phyloP scores from a whole-genome alignment of 2,329 filamentous ascomycete species.

The Aaosphaeria arxii region DNA sequence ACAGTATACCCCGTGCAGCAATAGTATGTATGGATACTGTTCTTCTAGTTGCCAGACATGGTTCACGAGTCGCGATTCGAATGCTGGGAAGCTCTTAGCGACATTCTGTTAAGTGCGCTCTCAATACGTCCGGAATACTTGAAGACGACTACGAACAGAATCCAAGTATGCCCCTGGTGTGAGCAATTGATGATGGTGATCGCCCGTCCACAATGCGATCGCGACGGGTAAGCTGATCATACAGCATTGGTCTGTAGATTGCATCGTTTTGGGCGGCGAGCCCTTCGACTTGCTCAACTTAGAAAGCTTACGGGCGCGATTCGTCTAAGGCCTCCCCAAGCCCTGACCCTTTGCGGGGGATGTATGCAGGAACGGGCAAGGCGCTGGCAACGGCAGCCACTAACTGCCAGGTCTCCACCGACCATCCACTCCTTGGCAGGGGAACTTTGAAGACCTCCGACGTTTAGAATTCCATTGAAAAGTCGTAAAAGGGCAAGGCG shows the following conservation, averaged over 20 bases:
- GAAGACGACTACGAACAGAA: background rate
- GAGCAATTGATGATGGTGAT: background rate
- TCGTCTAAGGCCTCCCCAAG: background rate
- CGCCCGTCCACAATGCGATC: background rate
- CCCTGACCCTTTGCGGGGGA: conserved; percentile 20
- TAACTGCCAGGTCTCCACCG: conserved; percentile 4
- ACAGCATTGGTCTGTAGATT: background rate
- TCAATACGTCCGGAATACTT: background rate
- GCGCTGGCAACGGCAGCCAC: conserved; percentile 12
- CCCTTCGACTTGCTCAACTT: too few species aligned
- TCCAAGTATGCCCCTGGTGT: background rate
- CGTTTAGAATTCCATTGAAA: too few species aligned
- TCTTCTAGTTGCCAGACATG: background rate
- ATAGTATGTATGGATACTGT: too few species aligned
- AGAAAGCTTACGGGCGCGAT: too few species aligned
- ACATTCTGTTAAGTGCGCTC: background rate
- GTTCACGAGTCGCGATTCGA: background rate
- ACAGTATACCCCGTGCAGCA: background rate
- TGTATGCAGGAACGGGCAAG: conserved; percentile 23
- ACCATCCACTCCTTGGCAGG: conserved; percentile 26
- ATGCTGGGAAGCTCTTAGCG: background rate
- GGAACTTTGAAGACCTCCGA: conserved; percentile 4
- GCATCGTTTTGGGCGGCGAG: background rate
- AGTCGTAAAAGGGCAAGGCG: too few species aligned
- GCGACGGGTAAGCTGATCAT: background rate